phyloP scores from a whole-genome alignment of 495 filamentous ascomycete genomes.

The Copromyces sp. region DNA sequence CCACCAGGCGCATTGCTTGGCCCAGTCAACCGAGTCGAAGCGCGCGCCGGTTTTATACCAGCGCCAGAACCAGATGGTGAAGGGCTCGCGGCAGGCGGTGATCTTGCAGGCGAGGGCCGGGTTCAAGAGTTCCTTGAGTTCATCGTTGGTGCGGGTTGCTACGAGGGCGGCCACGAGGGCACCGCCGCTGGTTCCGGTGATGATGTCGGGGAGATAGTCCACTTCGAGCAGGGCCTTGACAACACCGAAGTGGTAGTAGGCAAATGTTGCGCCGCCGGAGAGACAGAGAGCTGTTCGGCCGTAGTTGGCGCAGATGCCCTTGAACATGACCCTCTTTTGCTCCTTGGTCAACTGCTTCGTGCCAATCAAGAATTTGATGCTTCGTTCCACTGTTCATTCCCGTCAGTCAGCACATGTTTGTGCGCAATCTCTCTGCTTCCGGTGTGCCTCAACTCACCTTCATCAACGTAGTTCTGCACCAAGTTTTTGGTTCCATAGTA shows the following conservation, averaged over 20 bases:
- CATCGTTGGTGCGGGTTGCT: conserved; percentile 82
- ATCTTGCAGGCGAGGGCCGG: conserved; percentile 79
- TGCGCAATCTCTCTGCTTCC: neutral
- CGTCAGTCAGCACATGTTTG: conserved; percentile 16
- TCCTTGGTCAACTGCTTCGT: conserved; percentile 55
- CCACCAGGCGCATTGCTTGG: conserved; percentile 77
- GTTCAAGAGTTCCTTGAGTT: conserved; percentile 73
- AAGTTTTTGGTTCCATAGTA: conserved; percentile 93
- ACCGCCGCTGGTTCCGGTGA: conserved; percentile 91
- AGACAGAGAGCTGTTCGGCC: conserved; percentile 88
- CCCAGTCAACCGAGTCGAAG: conserved; percentile 92
- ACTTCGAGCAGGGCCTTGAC: conserved; percentile 86
- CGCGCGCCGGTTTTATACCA: conserved; percentile 91
- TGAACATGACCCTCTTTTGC: conserved; percentile 76
- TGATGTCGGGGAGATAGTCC: conserved; percentile 76
- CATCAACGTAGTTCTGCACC: conserved; percentile 82
- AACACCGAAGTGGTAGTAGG: conserved; percentile 94
- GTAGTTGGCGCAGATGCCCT: conserved; percentile 79
- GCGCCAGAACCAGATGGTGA: conserved; percentile 65
- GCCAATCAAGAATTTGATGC: conserved; percentile 55
- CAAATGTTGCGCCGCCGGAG: conserved; percentile 89
- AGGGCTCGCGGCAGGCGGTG: conserved; percentile 68
- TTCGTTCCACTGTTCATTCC: conserved; percentile 37
- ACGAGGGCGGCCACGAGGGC: conserved; percentile 84
- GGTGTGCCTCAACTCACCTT: conserved; percentile 38